Conservation (phyloP, 169 alveolate genomes). For the Eimeria brunetti region DNA sequence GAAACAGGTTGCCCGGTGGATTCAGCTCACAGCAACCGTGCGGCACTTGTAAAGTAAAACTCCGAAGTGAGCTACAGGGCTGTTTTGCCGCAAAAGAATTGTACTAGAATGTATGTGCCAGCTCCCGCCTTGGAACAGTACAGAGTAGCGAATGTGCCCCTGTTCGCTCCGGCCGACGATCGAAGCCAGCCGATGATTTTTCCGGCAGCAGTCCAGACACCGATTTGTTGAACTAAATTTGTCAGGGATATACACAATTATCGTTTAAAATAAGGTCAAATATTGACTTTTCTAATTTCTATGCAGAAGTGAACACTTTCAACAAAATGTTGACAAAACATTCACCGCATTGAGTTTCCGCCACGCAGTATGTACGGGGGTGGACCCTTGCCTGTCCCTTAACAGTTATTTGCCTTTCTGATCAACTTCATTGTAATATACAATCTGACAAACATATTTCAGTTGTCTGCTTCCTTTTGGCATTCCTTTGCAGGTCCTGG, state of each 20-base stretch:
- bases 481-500: no score
- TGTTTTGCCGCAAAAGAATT: not conserved
- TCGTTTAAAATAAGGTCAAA: not conserved
- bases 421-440: no score
- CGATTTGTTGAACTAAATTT: not conserved
- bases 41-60: not conserved
- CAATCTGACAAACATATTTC: no score
- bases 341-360: no score
- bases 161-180: not conserved
- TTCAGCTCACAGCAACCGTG: not conserved
- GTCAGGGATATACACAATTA: not conserved
- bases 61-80: not conserved
- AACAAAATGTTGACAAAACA: no score
- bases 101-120: not conserved
- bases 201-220: not conserved
- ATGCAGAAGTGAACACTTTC: not conserved
- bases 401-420: not conserved
- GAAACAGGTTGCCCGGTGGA: not conserved
- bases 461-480: not conserved
- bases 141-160: not conserved
- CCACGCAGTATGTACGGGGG: no score
- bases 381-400: no score
- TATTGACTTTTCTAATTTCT: not conserved
- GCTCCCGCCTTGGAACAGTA: not conserved
- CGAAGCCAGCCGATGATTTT: not conserved